Percentiles rank a stretch among this genome's conserved stretches.
These are phyloP conservation scores for Leishmania aethiopica DNA, from an alignment of 208 protist species.

Conservation along the genomic window DNA sequence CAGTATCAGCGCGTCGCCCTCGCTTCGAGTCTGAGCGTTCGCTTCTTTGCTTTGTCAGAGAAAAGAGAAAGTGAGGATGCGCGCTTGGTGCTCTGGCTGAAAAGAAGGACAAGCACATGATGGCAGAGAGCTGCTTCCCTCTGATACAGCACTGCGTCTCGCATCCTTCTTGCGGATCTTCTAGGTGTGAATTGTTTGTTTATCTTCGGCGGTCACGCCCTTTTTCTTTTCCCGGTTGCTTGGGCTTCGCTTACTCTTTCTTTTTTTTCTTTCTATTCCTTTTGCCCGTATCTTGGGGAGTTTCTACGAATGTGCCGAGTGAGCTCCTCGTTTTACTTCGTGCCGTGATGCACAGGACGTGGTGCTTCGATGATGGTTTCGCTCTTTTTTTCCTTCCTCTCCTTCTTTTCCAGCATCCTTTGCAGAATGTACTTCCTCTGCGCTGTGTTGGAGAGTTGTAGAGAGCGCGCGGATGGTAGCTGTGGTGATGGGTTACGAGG, in stretches of 20 bases:
- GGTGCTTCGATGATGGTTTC: background rate
- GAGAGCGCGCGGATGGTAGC: background rate
- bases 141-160: background rate
- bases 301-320: background rate
- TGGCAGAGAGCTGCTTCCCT: background rate
- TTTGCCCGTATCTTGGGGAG: background rate
- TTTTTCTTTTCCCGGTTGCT: background rate
- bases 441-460: background rate
- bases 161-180: background rate
- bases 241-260: background rate
- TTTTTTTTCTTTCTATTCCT: background rate
- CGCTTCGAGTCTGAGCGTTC: background rate
- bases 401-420: background rate
- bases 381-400: background rate
- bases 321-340: background rate
- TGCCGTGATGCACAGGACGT: background rate
- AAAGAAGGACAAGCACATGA: background rate
- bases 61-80: background rate
- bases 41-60: background rate
- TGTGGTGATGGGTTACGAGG: background rate
- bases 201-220: background rate
- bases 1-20: background rate
- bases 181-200: slow-evolving; percentile 1
- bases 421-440: background rate
- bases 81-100: background rate